Evolutionary conservation across 306 rosid genomes (phyloP).

Genomic region (Castanea mollissima): DNA sequence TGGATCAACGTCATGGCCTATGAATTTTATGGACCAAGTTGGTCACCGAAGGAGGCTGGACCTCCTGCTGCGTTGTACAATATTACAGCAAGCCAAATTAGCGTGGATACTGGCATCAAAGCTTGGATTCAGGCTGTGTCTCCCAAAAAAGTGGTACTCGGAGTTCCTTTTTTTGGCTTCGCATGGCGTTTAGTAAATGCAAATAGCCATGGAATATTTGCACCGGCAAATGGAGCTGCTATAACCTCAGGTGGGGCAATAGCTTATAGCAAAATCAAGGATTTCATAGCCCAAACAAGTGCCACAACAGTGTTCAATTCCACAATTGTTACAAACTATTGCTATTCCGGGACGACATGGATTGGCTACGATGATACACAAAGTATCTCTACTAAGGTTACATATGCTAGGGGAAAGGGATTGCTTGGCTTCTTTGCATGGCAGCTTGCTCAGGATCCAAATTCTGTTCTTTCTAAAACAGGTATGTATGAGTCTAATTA

Average conservation of each 20-base stretch:
- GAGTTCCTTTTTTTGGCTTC: constrained; percentile 38
- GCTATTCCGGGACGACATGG: constrained; percentile 41
- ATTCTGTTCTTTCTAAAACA: constrained; percentile 17
- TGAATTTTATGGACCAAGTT: constrained; percentile 35
- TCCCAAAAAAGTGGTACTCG: constrained; percentile 29
- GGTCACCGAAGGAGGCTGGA: constrained; percentile 7
- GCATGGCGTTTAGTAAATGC: constrained; percentile 27
- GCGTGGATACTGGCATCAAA: constrained; percentile 14
- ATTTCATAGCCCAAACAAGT: constrained; percentile 11
- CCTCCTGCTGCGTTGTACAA: constrained; percentile 37
- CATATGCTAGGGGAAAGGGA: constrained; percentile 26
- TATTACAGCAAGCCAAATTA: neutral
- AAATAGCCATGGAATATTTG: constrained; percentile 13
- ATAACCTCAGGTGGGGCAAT: neutral
- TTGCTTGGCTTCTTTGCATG: constrained; percentile 47
- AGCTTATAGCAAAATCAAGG: constrained; percentile 21
- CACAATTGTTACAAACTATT: constrained; percentile 23
- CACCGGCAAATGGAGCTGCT: constrained; percentile 34
- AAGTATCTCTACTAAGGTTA: constrained; percentile 35
- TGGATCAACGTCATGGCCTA: constrained; percentile 45
- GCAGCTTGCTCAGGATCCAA: constrained; percentile 24
- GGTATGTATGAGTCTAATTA: neutral
- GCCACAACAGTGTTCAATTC: constrained; percentile 8
- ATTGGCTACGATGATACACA: constrained; percentile 42
- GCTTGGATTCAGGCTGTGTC: constrained; percentile 27